Evolutionary conservation across 768 basidiomycete genomes (phyloP), one percentile per base, ranked within the genome.

Genomic region (Thelephora ganbajun): DNA sequence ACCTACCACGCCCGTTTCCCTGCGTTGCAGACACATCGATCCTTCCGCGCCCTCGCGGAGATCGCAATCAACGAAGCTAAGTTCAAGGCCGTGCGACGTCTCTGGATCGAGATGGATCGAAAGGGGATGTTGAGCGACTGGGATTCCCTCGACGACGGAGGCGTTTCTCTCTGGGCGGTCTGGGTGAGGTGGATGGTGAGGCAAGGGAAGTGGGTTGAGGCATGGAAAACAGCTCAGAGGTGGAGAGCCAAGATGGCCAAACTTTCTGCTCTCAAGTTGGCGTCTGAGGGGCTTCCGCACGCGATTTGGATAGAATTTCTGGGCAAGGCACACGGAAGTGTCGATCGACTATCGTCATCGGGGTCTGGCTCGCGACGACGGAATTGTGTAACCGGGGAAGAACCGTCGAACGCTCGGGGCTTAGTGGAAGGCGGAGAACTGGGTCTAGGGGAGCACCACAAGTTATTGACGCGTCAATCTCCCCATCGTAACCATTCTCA

Each of bases 231-330:
- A 45, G 50, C 26, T 9, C 26, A 30, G 26, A 30, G 26, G 9
- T 30, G 26, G 26, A 30, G 26, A 9, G 26, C 26, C 5, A 30
- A 30, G 26, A 30, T 30, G 26, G 22, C 22, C 39, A 41, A 16
- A 11, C 18, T 18, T 18, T 41, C 39, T 41, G 22, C 12, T 16
- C 14, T 14, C 14, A 9, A 50, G 48, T 43, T 23, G 41, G 48
- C 49, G 23, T 54, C 23, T 35, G 50, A 19, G 47, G 35, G 37
- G 19, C 46, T 54, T 20, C 73, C 71, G 22, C 63, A 76, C 22
- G 57, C 62, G 3, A 59, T 84, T 45, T 83, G 79, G 81, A 49
- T 76, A 39, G 80, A 84, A 51, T 73, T 84, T 53, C 72, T 76
- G 53, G 66, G 68, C 43, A 65, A 67, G 14, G 55, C 60, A 51